These are phyloP conservation scores for Nicotiana noctiflora DNA, from an alignment of 257 asterid genomes.

Conservation along the genomic window DNA sequence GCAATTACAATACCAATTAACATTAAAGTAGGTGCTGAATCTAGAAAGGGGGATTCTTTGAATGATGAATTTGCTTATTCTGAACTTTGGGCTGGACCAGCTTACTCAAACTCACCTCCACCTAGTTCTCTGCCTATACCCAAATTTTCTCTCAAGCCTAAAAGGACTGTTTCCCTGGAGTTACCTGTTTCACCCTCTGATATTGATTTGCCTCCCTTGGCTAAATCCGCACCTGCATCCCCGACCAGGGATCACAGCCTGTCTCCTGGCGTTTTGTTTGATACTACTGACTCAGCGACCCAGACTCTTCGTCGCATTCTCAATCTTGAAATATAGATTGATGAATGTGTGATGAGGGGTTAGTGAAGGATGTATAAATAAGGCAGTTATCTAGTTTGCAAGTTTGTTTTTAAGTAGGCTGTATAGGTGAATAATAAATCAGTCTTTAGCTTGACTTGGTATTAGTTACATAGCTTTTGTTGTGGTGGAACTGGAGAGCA, in stretches of 20 bases:
- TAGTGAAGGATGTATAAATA: conserved; percentile 36
- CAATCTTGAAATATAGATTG: conserved; percentile 72
- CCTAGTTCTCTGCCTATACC: conserved; percentile 97
- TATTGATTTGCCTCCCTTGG: conserved; percentile 35
- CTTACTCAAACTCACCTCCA: conserved; percentile 88
- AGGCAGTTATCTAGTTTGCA: conserved; percentile 25
- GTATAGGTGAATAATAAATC: conserved; percentile 45
- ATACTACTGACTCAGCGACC: conserved; percentile 64
- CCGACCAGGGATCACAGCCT: conserved; percentile 57
- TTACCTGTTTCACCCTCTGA: conserved; percentile 41
- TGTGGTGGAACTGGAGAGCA: conserved; percentile 14
- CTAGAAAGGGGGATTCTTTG: conserved; percentile 8
- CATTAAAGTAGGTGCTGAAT: conserved; percentile 20
- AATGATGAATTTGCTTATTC: conserved; percentile 39
- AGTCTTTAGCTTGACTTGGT: conserved; percentile 20
- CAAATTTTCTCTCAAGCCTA: conserved; percentile 59
- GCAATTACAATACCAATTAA: conserved; percentile 43
- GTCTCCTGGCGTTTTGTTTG: conserved; percentile 33
- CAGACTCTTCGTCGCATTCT: conserved; percentile 92
- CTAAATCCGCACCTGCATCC: conserved; percentile 83
- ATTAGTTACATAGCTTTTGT: conserved; percentile 14
- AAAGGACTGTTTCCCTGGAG: conserved; percentile 72
- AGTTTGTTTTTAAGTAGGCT: conserved; percentile 25
- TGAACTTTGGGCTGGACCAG: conserved; percentile 99
- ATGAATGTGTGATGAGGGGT: conserved; percentile 23